Conservation (phyloP, 2,329 filamentous ascomycete genomes). For the Colletotrichum cereale region DNA sequence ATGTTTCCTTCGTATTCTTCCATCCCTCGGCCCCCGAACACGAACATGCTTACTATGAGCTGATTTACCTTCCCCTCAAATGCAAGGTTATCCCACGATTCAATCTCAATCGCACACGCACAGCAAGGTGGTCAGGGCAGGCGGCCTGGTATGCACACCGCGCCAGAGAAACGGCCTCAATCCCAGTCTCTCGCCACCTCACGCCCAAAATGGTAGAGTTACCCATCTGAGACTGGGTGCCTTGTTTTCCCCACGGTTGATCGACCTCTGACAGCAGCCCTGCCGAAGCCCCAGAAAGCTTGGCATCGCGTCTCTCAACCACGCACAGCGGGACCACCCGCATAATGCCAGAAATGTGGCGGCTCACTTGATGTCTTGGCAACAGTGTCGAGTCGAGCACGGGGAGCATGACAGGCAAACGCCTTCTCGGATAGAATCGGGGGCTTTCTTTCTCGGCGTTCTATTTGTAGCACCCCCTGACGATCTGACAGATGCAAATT, state of each 20-base stretch:
- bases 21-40: neutral
- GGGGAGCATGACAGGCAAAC: neutral
- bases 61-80: neutral
- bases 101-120: neutral
- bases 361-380: conserved; percentile 7
- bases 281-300: conserved; percentile 9
- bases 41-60: neutral
- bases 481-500: neutral
- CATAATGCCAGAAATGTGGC: neutral
- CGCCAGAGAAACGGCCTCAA: neutral
- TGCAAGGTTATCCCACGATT: neutral
- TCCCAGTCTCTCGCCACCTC: neutral
- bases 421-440: neutral
- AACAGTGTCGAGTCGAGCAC: neutral
- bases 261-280: conserved; percentile 14
- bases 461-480: neutral
- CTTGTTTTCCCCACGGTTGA: neutral
- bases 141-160: neutral
- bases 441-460: neutral
- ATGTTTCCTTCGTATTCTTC: neutral
- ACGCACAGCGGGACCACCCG: conserved; percentile 6
- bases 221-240: neutral
- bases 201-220: neutral
- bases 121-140: neutral
- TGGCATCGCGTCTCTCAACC: conserved; percentile 17